These are phyloP conservation scores for Spiromastix sp. DNA, from an alignment of 2,329 filamentous ascomycete genomes.

Conservation along the genomic window DNA sequence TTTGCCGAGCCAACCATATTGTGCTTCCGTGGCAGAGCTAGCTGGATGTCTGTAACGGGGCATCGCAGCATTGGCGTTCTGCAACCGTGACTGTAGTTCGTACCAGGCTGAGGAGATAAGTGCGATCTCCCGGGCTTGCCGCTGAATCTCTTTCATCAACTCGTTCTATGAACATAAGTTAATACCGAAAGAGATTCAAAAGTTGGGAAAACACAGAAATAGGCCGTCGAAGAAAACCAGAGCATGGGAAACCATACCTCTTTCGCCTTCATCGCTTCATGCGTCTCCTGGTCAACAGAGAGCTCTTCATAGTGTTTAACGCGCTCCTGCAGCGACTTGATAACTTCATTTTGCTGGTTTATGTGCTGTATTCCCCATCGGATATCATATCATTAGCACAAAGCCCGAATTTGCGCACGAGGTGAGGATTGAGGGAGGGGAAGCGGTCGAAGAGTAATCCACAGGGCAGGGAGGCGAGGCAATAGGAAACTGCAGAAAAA, in stretches of 20 bases:
- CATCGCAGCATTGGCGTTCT: conserved; percentile 32
- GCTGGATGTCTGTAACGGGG: conserved; percentile 28
- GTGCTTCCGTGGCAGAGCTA: conserved; percentile 23
- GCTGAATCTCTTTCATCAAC: conserved; percentile 30
- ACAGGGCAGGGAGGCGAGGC: conserved; percentile 9
- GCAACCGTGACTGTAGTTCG: conserved; percentile 35
- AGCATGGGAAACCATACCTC: conserved; percentile 22
- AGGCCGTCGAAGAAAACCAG: conserved; percentile 2
- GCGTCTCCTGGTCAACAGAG: conserved; percentile 25
- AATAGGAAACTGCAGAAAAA: conserved; percentile 11
- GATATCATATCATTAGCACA: conserved; percentile 9
- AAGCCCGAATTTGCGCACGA: conserved; percentile 7
- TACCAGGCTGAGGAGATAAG: conserved; percentile 39
- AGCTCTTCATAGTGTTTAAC: conserved; percentile 31
- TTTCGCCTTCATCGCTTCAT: conserved; percentile 28
- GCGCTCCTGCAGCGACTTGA: conserved; percentile 32
- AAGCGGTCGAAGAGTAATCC: conserved; percentile 11
- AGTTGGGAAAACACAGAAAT: background rate
- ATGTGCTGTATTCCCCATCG: conserved; percentile 24
- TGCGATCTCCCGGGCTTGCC: conserved; percentile 32
- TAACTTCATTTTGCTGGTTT: conserved; percentile 32
- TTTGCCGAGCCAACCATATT: conserved; percentile 35
- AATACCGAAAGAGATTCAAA: background rate
- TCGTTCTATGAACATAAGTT: conserved; percentile 30
- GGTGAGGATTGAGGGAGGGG: conserved; percentile 7